Conservation (phyloP, 1,284 basidiomycete species). For the Sutorius eximius region DNA sequence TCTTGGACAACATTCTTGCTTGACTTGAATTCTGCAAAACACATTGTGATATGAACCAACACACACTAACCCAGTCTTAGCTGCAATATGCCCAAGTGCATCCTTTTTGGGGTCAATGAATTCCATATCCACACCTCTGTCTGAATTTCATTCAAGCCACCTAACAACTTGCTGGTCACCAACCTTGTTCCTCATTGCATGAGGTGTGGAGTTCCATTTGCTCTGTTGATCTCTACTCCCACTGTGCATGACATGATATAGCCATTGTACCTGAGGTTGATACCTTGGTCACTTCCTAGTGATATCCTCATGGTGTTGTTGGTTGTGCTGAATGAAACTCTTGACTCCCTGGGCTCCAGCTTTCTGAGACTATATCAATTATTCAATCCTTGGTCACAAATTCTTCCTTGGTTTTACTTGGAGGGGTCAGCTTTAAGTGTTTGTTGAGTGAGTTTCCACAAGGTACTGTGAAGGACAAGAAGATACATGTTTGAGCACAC, state of each 20-base stretch:
- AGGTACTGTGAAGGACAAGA: conserved; percentile 8
- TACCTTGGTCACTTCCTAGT: conserved; percentile 40
- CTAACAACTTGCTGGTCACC: conserved; percentile 28
- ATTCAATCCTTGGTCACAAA: conserved; percentile 38
- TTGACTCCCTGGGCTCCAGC: conserved; percentile 38
- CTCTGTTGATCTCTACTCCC: conserved; percentile 34
- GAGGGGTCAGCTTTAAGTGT: conserved; percentile 2
- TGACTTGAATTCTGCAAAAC: no score
- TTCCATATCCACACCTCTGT: conserved; percentile 40
- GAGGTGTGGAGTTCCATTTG: conserved; percentile 34
- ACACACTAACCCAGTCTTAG: conserved; percentile 15
- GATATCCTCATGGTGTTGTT: conserved; percentile 40
- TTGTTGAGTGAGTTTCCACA: no score
- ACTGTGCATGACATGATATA: conserved; percentile 35
- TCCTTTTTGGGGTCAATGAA: conserved; percentile 41
- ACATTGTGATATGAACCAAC: not conserved
- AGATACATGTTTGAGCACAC: conserved; percentile 39
- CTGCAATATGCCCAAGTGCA: conserved; percentile 40
- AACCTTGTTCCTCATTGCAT: conserved; percentile 30
- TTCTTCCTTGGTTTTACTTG: conserved; percentile 42
- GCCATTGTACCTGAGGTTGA: conserved; percentile 40
- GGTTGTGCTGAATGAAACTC: conserved; percentile 32
- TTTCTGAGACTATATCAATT: conserved; percentile 37
- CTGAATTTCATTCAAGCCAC: conserved; percentile 38
- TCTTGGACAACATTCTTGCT: no score